phyloP scores from a whole-genome alignment of 2,329 filamentous ascomycete genomes.

The Davidsoniella australis region DNA sequence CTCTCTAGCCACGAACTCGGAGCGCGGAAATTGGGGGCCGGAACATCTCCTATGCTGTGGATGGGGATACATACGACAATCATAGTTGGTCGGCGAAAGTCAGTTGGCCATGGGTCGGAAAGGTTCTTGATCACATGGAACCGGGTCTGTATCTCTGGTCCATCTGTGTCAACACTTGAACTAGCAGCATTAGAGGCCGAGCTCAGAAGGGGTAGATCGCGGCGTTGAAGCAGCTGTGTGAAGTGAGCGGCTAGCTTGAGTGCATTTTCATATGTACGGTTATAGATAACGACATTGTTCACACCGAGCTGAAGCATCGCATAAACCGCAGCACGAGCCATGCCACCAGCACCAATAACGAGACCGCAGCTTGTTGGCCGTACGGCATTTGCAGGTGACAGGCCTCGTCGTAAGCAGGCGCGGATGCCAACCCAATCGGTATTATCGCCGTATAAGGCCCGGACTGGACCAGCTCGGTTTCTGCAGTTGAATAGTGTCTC shows the following conservation, averaged over 20 bases:
- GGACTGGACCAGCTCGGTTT: conserved; percentile 47
- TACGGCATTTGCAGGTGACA: conserved; percentile 55
- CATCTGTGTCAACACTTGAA: background rate
- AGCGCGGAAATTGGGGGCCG: conserved; percentile 52
- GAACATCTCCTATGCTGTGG: conserved; percentile 43
- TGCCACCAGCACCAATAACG: conserved; percentile 51
- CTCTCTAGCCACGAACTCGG: conserved; percentile 54
- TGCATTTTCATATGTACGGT: conserved; percentile 51
- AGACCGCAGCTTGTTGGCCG: conserved; percentile 37
- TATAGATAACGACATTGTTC: conserved; percentile 57
- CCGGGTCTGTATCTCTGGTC: conserved; percentile 19
- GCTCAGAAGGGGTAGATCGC: conserved; percentile 27
- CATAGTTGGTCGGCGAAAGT: conserved; percentile 49
- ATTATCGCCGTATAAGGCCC: conserved; percentile 60
- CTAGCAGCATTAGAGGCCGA: conserved; percentile 16
- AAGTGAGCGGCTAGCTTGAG: conserved; percentile 53
- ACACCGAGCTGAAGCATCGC: conserved; percentile 64
- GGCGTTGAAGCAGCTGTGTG: conserved; percentile 32
- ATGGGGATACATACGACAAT: conserved; percentile 63
- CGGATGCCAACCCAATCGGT: conserved; percentile 70
- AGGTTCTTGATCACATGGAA: conserved; percentile 43
- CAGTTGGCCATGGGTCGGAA: conserved; percentile 46
- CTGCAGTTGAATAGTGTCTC: conserved; percentile 18
- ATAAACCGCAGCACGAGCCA: conserved; percentile 64
- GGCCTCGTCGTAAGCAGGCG: conserved; percentile 52